phyloP scores from a whole-genome alignment of 2,329 filamentous ascomycete species.

The Phoma sp. region DNA sequence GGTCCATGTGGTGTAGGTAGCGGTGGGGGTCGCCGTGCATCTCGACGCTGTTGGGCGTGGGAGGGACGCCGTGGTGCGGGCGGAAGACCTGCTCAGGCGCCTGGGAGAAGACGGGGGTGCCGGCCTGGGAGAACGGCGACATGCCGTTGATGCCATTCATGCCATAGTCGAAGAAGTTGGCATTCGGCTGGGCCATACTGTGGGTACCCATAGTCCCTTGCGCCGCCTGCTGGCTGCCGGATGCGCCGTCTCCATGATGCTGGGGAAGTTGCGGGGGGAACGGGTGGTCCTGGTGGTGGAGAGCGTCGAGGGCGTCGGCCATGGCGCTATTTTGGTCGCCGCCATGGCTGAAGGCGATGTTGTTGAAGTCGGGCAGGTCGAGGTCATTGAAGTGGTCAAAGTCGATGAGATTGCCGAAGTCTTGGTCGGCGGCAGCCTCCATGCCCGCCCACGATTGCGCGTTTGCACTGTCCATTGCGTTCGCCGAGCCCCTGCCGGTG shows the following conservation, averaged over 20 bases:
- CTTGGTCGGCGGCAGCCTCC: conserved; percentile 49
- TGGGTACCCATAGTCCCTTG: conserved; percentile 18
- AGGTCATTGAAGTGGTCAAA: conserved; percentile 40
- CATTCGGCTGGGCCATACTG: conserved; percentile 29
- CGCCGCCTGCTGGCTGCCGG: conserved; percentile 24
- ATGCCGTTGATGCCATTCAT: conserved; percentile 9
- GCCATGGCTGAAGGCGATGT: conserved; percentile 34
- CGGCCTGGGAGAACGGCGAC: conserved; percentile 41
- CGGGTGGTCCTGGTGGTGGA: conserved; percentile 42
- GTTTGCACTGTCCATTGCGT: conserved; percentile 42
- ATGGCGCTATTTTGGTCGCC: conserved; percentile 30
- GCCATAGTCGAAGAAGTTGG: conserved; percentile 45
- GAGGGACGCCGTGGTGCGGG: conserved; percentile 70
- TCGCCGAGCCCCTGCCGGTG: conserved; percentile 23
- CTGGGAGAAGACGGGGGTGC: conserved; percentile 46
- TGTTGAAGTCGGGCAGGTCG: conserved; percentile 37
- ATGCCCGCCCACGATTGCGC: conserved; percentile 51
- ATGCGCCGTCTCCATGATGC: conserved; percentile 31
- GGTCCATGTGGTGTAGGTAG: conserved; percentile 62
- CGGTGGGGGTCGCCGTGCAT: conserved; percentile 65
- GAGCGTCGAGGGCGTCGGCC: conserved; percentile 41
- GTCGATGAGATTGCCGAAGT: conserved; percentile 54
- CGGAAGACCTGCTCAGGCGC: conserved; percentile 54
- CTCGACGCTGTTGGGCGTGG: conserved; percentile 81
- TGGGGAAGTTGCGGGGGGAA: conserved; percentile 38